Conservation (phyloP, 1,284 basidiomycete species). For the Sphagnurus paluster region DNA sequence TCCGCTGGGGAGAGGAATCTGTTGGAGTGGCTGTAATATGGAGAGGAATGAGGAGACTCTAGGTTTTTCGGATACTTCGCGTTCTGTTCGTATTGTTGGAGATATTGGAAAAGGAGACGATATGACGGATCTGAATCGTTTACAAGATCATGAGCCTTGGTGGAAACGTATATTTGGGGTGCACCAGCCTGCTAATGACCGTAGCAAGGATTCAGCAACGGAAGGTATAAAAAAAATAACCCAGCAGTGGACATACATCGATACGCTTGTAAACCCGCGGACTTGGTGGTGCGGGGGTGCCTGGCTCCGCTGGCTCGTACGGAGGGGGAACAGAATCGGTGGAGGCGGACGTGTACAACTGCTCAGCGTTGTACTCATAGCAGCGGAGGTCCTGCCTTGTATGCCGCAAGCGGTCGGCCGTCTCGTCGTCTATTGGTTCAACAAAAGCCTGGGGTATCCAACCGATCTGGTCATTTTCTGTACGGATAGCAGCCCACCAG, state of each 20-base stretch:
- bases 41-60: constrained; percentile 28
- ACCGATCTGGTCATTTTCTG: constrained; percentile 51
- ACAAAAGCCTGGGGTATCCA: constrained; percentile 73
- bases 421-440: constrained; percentile 41
- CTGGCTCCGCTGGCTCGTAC: constrained; percentile 23
- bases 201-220: not conserved
- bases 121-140: constrained; percentile 16
- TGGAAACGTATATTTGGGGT: constrained; percentile 6
- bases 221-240: not conserved
- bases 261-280: constrained; percentile 4
- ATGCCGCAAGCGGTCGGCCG: constrained; percentile 43
- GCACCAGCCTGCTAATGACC: constrained; percentile 6
- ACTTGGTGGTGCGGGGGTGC: constrained; percentile 13
- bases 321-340: constrained; percentile 29
- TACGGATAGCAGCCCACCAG: constrained; percentile 78
- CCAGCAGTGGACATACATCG: constrained; percentile 12
- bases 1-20: constrained; percentile 17
- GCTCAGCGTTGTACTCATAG: constrained; percentile 48
- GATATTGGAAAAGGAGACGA: constrained; percentile 13
- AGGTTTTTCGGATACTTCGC: constrained; percentile 39
- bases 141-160: constrained; percentile 6
- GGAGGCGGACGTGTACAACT: constrained; percentile 40
- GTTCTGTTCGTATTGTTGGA: constrained; percentile 17
- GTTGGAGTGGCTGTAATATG: constrained; percentile 32
- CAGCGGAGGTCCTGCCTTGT: constrained; percentile 41